Base-by-base conservation (phyloP, 2,329 filamentous ascomycete species). In the Neonectria ditissima region DNA sequence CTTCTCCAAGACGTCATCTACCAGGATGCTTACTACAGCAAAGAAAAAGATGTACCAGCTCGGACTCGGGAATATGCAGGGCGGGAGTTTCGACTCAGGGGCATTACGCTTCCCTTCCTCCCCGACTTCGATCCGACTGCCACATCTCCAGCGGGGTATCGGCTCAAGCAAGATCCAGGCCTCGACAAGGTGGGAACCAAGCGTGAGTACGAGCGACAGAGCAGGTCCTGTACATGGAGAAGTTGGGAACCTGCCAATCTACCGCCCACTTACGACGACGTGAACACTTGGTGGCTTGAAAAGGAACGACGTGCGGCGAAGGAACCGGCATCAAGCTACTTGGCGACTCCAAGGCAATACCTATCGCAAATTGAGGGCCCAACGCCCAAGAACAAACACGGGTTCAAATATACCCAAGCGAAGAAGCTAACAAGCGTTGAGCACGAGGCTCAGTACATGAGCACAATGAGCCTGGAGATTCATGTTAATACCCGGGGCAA, bases 401-500 rank as follows among this genome's bases (percentile, higher is more conserved):
- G 91, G 0, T 95, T 94, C 82, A 96, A 94, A 75, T 97, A 92
- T 76, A 93, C 91, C 0, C 93, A 94, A 69, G 92, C 90, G 74
- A 85, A 86, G 65, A 88, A 89, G 69, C 90, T 90, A 1, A 92
- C 90, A 0, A 93, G 89, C 69, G 89, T 97, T 18, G 88, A 93
- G 73, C 92, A 95, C 69, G 93, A 97, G 76, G 89, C 89, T 3
- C 92, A 96, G 70, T 97, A 97, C 76, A 98, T 99, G 96, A 97
- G 92, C 70, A 93, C 91, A 18, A 94, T 99, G 92, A 97, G 94
- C 69, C 79, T 99, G 7, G 96, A 99, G 76, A 81, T 98, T 5
- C 95, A 99, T 75, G 91, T 97, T 65, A 97, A 97, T 71, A 96
- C 92, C 4, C 87, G 95, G 59, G 93, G 89, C 7, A 89, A 88